Percentiles rank a stretch among this genome's conserved stretches.
Evolutionary conservation across 148 eudicot species (phyloP).

Genomic region (Rhododendron griersonianum): DNA sequence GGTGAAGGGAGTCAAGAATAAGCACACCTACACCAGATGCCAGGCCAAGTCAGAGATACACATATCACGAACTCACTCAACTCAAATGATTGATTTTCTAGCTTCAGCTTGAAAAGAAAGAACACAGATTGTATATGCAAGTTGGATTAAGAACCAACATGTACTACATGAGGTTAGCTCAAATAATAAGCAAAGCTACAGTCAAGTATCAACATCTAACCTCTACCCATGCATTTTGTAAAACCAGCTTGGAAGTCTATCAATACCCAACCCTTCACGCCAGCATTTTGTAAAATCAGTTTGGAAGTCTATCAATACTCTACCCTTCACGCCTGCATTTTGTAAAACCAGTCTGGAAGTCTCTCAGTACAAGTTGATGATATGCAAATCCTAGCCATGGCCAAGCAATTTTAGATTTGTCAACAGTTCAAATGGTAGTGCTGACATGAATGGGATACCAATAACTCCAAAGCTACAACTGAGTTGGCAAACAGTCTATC

Average conservation of each 20-base stretch:
- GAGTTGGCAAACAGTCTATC: background rate
- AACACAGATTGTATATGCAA: background rate
- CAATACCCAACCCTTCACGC: too few relatives aligned
- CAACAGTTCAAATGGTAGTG: background rate
- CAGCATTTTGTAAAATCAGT: background rate
- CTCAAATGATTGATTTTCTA: constrained; percentile 25
- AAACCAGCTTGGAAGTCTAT: too few relatives aligned
- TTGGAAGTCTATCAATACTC: background rate
- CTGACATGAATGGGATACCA: background rate
- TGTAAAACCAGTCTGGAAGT: background rate
- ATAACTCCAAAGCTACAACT: background rate
- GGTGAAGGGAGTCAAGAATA: constrained; percentile 49
- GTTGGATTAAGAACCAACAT: background rate
- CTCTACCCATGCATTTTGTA: too few relatives aligned
- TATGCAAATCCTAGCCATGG: background rate
- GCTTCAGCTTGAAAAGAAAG: background rate
- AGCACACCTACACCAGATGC: constrained; percentile 43
- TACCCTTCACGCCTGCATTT: background rate
- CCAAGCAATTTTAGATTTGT: background rate
- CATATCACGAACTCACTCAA: constrained; percentile 52
- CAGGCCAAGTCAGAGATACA: constrained; percentile 36
- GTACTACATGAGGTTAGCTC: too few relatives aligned
- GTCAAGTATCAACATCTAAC: too few relatives aligned
- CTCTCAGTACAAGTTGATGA: background rate
- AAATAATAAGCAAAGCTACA: too few relatives aligned